Evolutionary conservation across 768 basidiomycete species (phyloP).

Genomic region (Suillus alpinus): DNA sequence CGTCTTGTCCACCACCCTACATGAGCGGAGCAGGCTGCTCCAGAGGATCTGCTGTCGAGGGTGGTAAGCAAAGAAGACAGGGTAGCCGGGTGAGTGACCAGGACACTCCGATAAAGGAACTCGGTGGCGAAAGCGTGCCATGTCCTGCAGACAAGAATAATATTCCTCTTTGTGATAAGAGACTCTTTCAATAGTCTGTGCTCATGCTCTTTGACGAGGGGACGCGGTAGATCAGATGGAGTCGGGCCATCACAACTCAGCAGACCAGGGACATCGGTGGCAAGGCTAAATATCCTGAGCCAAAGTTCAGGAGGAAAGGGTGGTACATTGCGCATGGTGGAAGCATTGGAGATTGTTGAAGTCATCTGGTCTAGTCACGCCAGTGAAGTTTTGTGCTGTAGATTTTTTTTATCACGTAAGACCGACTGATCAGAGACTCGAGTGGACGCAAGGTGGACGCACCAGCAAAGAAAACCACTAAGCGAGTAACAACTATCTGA

Average conservation of each 20-base stretch:
- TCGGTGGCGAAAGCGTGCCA: constrained; percentile 22
- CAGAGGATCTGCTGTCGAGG: constrained; percentile 10
- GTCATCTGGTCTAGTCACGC: constrained; percentile 10
- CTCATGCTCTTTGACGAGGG: constrained; percentile 17
- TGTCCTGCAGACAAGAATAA: constrained; percentile 22
- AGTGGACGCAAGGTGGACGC: background rate
- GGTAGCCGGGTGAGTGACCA: constrained; percentile 18
- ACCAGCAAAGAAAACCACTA: background rate
- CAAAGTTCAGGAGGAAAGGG: constrained; percentile 28
- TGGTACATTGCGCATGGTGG: background rate
- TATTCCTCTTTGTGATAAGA: constrained; percentile 19
- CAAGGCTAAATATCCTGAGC: constrained; percentile 23
- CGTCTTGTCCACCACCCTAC: constrained; percentile 27
- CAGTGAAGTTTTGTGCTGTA: background rate
- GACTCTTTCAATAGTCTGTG: constrained; percentile 16
- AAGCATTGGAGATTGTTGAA: background rate
- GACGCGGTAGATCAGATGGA: constrained; percentile 18
- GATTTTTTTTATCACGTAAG: background rate
- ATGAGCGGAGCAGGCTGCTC: constrained; percentile 4
- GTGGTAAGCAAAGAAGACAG: constrained; percentile 15
- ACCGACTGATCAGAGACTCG: background rate
- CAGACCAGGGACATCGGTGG: constrained; percentile 12
- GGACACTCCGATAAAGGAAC: constrained; percentile 22
- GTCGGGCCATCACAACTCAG: constrained; percentile 10
- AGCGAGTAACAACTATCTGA: background rate